These are phyloP conservation scores for Sanghuangporus sanghuang DNA, from an alignment of 1,284 basidiomycete species.

Conservation along the genomic window DNA sequence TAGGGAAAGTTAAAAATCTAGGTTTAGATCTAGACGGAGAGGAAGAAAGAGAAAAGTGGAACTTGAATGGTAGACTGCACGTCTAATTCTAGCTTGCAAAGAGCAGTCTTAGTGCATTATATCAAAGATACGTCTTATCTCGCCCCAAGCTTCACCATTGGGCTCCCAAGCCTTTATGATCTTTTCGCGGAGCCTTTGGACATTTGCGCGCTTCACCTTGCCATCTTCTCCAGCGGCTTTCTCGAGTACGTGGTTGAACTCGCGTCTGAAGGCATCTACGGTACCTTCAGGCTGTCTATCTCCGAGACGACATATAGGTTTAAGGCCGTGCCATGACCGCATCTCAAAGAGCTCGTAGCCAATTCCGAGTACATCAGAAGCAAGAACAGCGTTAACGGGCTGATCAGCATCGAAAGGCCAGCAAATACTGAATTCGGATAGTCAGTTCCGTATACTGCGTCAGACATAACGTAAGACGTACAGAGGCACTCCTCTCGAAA, in stretches of 20 bases:
- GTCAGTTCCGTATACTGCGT: not conserved
- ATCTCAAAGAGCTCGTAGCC: slow-evolving; percentile 28
- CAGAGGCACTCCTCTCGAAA: slow-evolving; percentile 17
- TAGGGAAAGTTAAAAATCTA: too few relatives aligned
- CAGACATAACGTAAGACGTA: not conserved
- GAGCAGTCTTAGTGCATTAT: not conserved
- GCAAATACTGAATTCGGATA: slow-evolving; percentile 21
- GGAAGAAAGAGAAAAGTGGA: too few relatives aligned
- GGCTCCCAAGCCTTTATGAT: slow-evolving; percentile 4
- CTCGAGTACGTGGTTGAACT: not conserved
- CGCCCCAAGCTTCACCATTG: slow-evolving; percentile 7
- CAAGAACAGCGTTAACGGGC: slow-evolving; percentile 22
- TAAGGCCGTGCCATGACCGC: slow-evolving; percentile 22
- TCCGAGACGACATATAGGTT: slow-evolving; percentile 17
- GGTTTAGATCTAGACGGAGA: too few relatives aligned
- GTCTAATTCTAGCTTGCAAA: not conserved
- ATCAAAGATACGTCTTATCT: slow-evolving; percentile 3
- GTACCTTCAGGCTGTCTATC: slow-evolving; percentile 3
- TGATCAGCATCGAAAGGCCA: slow-evolving; percentile 25
- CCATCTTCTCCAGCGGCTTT: slow-evolving; percentile 8
- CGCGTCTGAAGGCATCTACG: not conserved
- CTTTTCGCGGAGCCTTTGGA: not conserved
- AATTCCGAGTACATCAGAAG: slow-evolving; percentile 20
- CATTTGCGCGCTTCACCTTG: slow-evolving; percentile 5
- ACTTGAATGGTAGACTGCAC: not conserved